These are phyloP conservation scores for Erucastrum elatum DNA, from an alignment of 345 rosid genomes.

Conservation along the genomic window DNA sequence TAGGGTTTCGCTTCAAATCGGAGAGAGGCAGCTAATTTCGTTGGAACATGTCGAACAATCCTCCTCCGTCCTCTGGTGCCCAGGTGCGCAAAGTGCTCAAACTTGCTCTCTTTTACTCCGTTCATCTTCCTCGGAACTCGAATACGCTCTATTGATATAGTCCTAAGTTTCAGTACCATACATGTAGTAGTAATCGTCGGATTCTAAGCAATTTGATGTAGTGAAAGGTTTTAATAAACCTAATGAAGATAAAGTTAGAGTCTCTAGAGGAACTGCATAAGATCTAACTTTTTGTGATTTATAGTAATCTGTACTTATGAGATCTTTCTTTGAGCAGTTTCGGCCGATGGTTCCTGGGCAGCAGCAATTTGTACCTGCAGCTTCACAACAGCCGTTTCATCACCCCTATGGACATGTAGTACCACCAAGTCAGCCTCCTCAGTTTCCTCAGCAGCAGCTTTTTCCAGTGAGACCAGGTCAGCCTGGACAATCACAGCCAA, in stretches of 20 bases:
- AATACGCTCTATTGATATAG: not conserved
- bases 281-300: not conserved
- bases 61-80: constrained; percentile 61
- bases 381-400: constrained; percentile 76
- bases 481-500: constrained; percentile 40
- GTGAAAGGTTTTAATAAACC: not conserved
- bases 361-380: constrained; percentile 54
- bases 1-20: not conserved
- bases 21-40: constrained; percentile 27
- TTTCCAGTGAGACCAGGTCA: constrained; percentile 70
- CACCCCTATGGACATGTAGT: constrained; percentile 71
- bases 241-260: not conserved
- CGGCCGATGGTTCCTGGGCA: constrained; percentile 65
- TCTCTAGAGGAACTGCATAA: not conserved
- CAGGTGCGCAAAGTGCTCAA: constrained; percentile 47
- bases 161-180: not conserved
- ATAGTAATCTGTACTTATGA: constrained; percentile 10
- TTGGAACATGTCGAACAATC: constrained; percentile 62
- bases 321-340: constrained; percentile 51
- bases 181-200: not conserved
- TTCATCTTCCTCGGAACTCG: not conserved
- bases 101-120: constrained; percentile 5
- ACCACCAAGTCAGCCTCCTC: constrained; percentile 60
- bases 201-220: constrained; percentile 1
- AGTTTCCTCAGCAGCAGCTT: constrained; percentile 63